A percentile compares a stretch with the other conserved stretches of the same genome.
Evolutionary conservation across 2,329 filamentous ascomycete genomes (phyloP).

Genomic region (Helminthosporium solani): DNA sequence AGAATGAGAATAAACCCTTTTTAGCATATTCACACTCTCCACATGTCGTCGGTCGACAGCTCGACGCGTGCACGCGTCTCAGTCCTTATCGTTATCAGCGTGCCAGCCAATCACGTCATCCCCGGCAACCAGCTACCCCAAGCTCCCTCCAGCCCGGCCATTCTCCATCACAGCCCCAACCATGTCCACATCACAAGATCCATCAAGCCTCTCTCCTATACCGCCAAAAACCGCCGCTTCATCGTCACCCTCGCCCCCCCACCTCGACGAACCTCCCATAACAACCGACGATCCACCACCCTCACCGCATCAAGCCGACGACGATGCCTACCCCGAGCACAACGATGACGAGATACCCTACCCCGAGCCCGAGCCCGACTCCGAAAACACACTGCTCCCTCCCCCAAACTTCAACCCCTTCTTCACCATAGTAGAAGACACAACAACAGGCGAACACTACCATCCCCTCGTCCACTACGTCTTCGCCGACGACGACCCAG

Average conservation of each 20-base stretch:
- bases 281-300: slow-evolving; percentile 16
- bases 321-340: slow-evolving; percentile 17
- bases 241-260: slow-evolving; percentile 23
- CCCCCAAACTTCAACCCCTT: slow-evolving; percentile 69
- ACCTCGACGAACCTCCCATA: slow-evolving; percentile 25
- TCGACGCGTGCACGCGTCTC: neutral
- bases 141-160: slow-evolving; percentile 18
- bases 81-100: neutral
- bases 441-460: slow-evolving; percentile 68
- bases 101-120: neutral
- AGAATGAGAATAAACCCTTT: too few relatives aligned
- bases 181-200: slow-evolving; percentile 32
- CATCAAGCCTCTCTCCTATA: slow-evolving; percentile 19
- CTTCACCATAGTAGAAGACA: slow-evolving; percentile 81
- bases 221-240: slow-evolving; percentile 24
- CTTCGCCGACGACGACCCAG: slow-evolving; percentile 87
- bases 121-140: slow-evolving; percentile 17
- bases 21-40: too few relatives aligned
- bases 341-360: slow-evolving; percentile 39
- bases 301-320: slow-evolving; percentile 21
- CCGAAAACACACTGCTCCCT: slow-evolving; percentile 40
- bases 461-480: slow-evolving; percentile 90
- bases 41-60: too few relatives aligned
- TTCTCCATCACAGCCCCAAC: slow-evolving; percentile 15
- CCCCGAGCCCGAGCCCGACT: slow-evolving; percentile 33